A percentile compares a stretch with the other conserved stretches of the same genome.
phyloP scores from a whole-genome alignment of 108 stramenopile genomes.

The Craspedostauros australis region DNA sequence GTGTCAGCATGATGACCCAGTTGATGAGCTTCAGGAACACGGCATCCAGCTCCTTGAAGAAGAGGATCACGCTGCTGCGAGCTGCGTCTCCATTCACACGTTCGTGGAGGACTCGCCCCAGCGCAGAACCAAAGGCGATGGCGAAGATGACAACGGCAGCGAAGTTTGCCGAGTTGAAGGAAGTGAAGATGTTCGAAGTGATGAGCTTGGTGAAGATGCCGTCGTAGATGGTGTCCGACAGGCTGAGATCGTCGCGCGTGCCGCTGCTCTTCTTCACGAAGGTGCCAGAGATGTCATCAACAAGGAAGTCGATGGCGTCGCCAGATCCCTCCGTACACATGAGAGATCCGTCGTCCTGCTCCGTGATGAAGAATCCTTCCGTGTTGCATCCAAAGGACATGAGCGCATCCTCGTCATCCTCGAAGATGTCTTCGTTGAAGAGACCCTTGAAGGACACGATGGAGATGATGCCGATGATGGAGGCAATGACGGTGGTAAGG shows the following conservation, averaged over 20 bases:
- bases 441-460: conserved; percentile 15
- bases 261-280: conserved; percentile 14
- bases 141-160: conserved; percentile 28
- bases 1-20: conserved; percentile 25
- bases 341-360: conserved; percentile 32
- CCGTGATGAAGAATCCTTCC: conserved; percentile 21
- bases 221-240: conserved; percentile 16
- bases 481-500: conserved; percentile 28
- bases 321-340: conserved; percentile 10
- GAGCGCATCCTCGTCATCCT: background rate
- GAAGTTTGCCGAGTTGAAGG: conserved; percentile 26
- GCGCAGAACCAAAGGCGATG: conserved; percentile 13
- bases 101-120: background rate
- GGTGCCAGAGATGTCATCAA: conserved; percentile 25
- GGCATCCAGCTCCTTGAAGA: conserved; percentile 20
- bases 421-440: conserved; percentile 15
- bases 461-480: conserved; percentile 20
- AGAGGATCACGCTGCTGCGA: conserved; percentile 8
- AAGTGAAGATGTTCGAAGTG: conserved; percentile 19
- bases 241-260: background rate
- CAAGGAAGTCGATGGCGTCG: conserved; percentile 16
- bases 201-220: conserved; percentile 36
- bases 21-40: conserved; percentile 25
- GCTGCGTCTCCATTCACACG: no score
- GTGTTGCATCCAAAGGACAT: conserved; percentile 25